Base-by-base conservation (phyloP, 345 rosid species). In the Boechera divaricarpa region DNA sequence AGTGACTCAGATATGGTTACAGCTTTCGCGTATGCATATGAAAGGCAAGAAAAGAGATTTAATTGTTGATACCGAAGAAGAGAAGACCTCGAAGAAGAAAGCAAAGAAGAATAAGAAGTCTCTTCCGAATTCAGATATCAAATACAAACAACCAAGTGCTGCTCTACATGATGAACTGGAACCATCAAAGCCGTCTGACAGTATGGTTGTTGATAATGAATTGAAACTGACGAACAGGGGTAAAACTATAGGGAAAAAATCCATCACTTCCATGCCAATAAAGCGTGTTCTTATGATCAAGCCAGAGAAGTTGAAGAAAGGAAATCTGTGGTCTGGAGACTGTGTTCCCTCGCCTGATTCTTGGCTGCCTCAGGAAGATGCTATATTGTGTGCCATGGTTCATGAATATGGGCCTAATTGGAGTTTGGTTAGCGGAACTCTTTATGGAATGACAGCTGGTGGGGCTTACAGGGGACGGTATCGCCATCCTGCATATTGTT, bases 361-460 rank as follows among this genome's bases (percentile, higher is more conserved):
- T 72, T 96, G 99, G 99, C 82, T 86, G 83, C 86, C 98, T 32
- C 98, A 88, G 79, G 99, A 96, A 86, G 99, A 96, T 85, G 98
- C 99, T 67, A 71, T 93, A 80, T 83, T 96, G 87, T 90, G 99
- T 86, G 99, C 99, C 64, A 86, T 88, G 76, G 97, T 96, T 53
- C 99, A 96, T 83, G 99, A 96, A 83, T 96, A 96, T 88, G 99
- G 97, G 54, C 77, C 91, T 32, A 80, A 91, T 31, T 96, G 99
- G 99, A 91, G 86, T 80, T 87, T 96, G 77, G 93, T 85, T 71
- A 87, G 97, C 48, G 98, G 78, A 28, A 80, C 87, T 33, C 86
- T 96, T 35, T 91, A 90, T 73, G 91, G 97, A 74, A 91, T 93
- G 96, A 78, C 93, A 81, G 91, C 99, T 54, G 98, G 99, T 80